These are phyloP conservation scores for Podaxis pistillaris DNA, from an alignment of 768 basidiomycete genomes.

Conservation along the genomic window DNA sequence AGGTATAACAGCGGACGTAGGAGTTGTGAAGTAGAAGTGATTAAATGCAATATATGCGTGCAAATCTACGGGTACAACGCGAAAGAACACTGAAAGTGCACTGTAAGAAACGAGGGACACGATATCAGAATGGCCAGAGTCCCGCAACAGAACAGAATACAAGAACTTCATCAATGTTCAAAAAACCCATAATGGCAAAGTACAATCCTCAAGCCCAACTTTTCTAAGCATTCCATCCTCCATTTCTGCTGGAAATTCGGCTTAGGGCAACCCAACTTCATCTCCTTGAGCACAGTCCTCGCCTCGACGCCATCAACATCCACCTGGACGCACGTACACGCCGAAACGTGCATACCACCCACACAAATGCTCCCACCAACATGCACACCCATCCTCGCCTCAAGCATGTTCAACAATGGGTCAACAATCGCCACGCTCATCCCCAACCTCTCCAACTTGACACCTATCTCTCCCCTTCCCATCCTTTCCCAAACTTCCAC, in stretches of 20 bases:
- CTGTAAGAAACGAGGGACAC: neutral
- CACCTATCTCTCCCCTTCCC: slow-evolving; percentile 6
- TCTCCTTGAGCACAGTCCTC: slow-evolving; percentile 5
- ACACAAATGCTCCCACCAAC: neutral
- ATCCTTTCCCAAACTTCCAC: slow-evolving; percentile 3
- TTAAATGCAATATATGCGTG: too few relatives aligned
- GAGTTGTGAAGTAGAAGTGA: too few relatives aligned
- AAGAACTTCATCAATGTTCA: neutral
- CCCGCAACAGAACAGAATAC: neutral
- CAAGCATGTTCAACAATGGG: slow-evolving; percentile 10
- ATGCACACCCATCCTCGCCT: slow-evolving; percentile 6
- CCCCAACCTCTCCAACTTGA: slow-evolving; percentile 7
- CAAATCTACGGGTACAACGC: too few relatives aligned
- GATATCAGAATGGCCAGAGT: neutral
- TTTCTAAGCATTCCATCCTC: slow-evolving; percentile 14
- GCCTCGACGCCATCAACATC: neutral
- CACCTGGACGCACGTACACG: neutral
- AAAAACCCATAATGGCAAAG: slow-evolving; percentile 14
- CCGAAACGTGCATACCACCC: neutral
- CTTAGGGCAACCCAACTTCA: slow-evolving; percentile 12
- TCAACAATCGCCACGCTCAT: slow-evolving; percentile 7
- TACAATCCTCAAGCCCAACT: slow-evolving; percentile 5
- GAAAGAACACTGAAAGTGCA: neutral
- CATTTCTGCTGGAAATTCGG: slow-evolving; percentile 12
- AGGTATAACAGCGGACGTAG: too few relatives aligned